Conservation (phyloP, 495 filamentous ascomycete species). For the Podospora comata region DNA sequence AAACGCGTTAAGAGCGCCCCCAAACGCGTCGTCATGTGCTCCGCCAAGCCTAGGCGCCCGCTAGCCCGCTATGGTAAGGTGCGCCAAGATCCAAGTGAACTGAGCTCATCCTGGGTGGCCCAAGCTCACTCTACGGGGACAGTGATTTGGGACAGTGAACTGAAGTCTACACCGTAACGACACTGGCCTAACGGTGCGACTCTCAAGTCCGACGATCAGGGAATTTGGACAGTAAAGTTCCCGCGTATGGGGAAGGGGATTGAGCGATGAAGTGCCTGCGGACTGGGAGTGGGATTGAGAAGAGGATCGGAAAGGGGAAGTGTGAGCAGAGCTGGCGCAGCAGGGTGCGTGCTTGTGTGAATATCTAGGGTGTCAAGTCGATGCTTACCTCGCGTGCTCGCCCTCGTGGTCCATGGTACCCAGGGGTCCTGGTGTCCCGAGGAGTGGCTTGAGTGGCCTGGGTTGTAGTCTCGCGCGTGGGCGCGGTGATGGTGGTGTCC, state of each 20-base stretch:
- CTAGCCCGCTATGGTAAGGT: background rate
- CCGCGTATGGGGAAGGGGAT: too few relatives aligned
- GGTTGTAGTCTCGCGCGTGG: background rate
- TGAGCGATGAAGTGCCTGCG: too few relatives aligned
- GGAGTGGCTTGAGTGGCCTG: background rate
- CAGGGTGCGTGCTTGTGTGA: background rate
- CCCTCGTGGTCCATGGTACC: background rate
- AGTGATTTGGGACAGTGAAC: background rate
- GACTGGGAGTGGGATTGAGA: too few relatives aligned
- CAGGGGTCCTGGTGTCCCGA: background rate
- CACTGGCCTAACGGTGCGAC: too few relatives aligned
- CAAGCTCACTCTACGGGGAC: background rate
- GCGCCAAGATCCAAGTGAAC: background rate
- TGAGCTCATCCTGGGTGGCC: background rate
- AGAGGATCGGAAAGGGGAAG: too few relatives aligned
- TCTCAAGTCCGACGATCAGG: too few relatives aligned
- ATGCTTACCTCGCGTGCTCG: constrained; percentile 5
- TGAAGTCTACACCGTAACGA: background rate
- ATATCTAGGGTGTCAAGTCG: constrained; percentile 1
- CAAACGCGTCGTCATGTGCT: constrained; percentile 31
- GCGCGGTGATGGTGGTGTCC: background rate
- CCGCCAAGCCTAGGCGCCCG: background rate
- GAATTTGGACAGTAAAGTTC: too few relatives aligned
- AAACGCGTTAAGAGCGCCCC: constrained; percentile 18
- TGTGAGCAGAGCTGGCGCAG: background rate